These are phyloP conservation scores for Onygena corvina DNA, from an alignment of 2,329 filamentous ascomycete genomes.

Conservation along the genomic window DNA sequence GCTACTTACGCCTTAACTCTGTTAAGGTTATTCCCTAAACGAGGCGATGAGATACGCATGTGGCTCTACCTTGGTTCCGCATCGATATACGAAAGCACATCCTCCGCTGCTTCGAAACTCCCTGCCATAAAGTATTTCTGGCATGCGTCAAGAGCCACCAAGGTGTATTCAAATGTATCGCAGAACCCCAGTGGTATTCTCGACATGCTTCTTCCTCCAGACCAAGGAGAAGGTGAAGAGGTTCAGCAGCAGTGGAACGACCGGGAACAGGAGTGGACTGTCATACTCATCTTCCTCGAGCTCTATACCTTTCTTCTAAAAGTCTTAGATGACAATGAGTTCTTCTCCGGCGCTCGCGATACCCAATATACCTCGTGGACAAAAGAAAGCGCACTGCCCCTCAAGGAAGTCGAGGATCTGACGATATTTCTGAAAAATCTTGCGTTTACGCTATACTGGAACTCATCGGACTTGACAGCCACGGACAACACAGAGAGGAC, in stretches of 20 bases:
- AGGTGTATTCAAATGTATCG: conserved; percentile 46
- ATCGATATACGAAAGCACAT: conserved; percentile 25
- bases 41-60: conserved; percentile 85
- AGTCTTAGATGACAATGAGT: conserved; percentile 93
- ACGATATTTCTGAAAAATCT: conserved; percentile 82
- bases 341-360: conserved; percentile 47
- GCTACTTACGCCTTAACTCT: conserved; percentile 80
- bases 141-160: conserved; percentile 50
- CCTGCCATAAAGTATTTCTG: conserved; percentile 78
- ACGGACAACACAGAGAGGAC: conserved; percentile 29
- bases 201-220: conserved; percentile 40
- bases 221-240: conserved; percentile 13
- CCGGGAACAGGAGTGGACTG: conserved; percentile 65
- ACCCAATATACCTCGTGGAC: conserved; percentile 43
- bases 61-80: conserved; percentile 73
- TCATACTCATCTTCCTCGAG: conserved; percentile 81
- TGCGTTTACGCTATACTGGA: conserved; percentile 78
- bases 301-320: conserved; percentile 86
- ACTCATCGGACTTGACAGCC: conserved; percentile 53
- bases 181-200: conserved; percentile 48
- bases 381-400: conserved; percentile 54
- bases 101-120: conserved; percentile 29
- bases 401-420: conserved; percentile 60
- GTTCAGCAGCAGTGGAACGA: conserved; percentile 23
- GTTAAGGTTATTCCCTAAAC: conserved; percentile 68